Conservation (phyloP, 129 eudicot species). For the Lactuca sativa region DNA sequence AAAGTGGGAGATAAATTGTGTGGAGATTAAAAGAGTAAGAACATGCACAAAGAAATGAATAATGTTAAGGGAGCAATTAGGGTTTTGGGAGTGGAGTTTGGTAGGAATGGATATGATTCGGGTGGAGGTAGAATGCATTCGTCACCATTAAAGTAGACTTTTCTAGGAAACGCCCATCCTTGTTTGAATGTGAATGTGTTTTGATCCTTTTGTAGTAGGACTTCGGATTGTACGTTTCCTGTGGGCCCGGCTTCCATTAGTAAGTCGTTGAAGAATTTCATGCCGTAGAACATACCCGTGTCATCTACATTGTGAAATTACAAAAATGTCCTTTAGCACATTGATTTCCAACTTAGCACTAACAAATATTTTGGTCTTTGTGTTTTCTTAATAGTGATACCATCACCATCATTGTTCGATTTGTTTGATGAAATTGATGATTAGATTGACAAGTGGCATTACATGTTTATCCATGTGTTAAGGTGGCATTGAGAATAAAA, state of each 20-base stretch:
- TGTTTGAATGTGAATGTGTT: constrained; percentile 69
- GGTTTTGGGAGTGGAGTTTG: constrained; percentile 50
- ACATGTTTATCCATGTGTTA: too few relatives aligned
- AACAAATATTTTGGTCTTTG: too few relatives aligned
- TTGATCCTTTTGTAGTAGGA: constrained; percentile 75
- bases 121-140: constrained; percentile 88
- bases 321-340: background rate
- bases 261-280: constrained; percentile 79
- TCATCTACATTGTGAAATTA: constrained; percentile 51
- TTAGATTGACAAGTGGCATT: too few relatives aligned
- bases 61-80: constrained; percentile 27
- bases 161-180: constrained; percentile 93
- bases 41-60: constrained; percentile 28
- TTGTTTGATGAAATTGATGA: too few relatives aligned
- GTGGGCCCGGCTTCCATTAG: constrained; percentile 81
- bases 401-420: too few relatives aligned
- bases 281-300: constrained; percentile 89
- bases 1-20: constrained; percentile 24
- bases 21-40: constrained; percentile 29
- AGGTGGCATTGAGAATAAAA: too few relatives aligned
- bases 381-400: too few relatives aligned
- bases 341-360: background rate
- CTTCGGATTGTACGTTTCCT: constrained; percentile 78
- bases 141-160: constrained; percentile 89
- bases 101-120: constrained; percentile 77